Conservation (phyloP, 495 filamentous ascomycete species). For the Penicillium subrubescens region DNA sequence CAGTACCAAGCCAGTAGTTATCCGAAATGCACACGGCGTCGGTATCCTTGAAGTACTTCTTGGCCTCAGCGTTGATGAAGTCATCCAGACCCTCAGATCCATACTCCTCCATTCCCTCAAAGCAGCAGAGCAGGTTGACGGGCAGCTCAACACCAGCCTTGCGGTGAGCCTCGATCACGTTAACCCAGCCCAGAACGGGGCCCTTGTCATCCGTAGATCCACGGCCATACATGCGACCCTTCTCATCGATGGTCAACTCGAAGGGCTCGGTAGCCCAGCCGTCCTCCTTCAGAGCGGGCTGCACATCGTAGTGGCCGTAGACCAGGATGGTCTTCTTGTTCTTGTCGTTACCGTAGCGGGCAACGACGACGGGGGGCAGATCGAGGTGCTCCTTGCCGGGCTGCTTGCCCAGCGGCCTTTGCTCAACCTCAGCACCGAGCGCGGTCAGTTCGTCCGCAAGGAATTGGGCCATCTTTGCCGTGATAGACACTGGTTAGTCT, state of each 20-base stretch:
- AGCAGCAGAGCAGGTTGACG: slow-evolving; percentile 99
- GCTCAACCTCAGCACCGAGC: slow-evolving; percentile 84
- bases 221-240: slow-evolving; percentile 93
- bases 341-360: slow-evolving; percentile 86
- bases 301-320: slow-evolving; percentile 99
- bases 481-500: slow-evolving; percentile 9
- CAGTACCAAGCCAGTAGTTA: slow-evolving; percentile 99
- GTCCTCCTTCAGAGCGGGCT: slow-evolving; percentile 89
- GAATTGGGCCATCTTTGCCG: slow-evolving; percentile 83
- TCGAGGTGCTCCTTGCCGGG: slow-evolving; percentile 86
- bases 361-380: slow-evolving; percentile 89
- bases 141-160: slow-evolving; percentile 92
- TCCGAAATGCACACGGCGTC: slow-evolving; percentile 98
- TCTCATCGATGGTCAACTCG: slow-evolving; percentile 79
- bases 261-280: slow-evolving; percentile 98
- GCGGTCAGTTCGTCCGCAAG: slow-evolving; percentile 78
- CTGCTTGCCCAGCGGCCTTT: slow-evolving; percentile 84
- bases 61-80: slow-evolving; percentile 84
- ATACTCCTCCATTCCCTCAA: slow-evolving; percentile 99
- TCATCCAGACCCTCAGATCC: slow-evolving; percentile 96
- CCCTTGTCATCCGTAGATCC: slow-evolving; percentile 98
- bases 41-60: slow-evolving; percentile 89
- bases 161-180: slow-evolving; percentile 95
- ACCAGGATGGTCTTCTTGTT: slow-evolving; percentile 93
- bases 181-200: slow-evolving; percentile 95